Evolutionary conservation across 169 alveolate genomes (phyloP).

Genomic region (Eimeria tenella): DNA sequence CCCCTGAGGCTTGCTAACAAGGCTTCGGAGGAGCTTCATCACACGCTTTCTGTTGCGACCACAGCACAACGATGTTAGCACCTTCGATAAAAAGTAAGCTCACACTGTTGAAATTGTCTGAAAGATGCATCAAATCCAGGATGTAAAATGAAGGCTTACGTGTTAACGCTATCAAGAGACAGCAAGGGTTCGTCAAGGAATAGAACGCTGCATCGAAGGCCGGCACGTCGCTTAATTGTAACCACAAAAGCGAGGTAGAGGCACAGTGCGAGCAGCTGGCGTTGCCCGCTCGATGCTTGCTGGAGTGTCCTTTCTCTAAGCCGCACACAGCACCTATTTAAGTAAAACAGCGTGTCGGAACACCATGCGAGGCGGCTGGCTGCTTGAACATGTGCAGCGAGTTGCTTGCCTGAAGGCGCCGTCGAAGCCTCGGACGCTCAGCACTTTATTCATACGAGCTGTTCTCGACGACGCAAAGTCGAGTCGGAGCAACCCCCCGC

Average conservation of each 20-base stretch:
- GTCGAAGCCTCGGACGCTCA: conserved; percentile 65
- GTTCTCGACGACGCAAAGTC: conserved; percentile 65
- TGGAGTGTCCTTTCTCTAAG: conserved; percentile 62
- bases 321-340: background rate
- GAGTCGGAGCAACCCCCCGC: conserved; percentile 67
- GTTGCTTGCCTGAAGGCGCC: conserved; percentile 72
- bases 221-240: conserved; percentile 59
- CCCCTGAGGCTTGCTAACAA: conserved; percentile 32
- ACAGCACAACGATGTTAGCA: too few relatives aligned
- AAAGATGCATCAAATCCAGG: background rate
- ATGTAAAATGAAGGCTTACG: background rate
- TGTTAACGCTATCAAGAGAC: conserved; percentile 51
- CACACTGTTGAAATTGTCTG: too few relatives aligned
- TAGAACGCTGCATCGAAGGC: conserved; percentile 55
- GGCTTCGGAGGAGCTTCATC: conserved; percentile 45
- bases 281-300: conserved; percentile 70
- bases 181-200: conserved; percentile 61
- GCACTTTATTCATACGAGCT: conserved; percentile 46
- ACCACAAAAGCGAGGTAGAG: conserved; percentile 61
- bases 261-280: conserved; percentile 61
- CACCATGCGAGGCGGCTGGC: background rate
- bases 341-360: background rate
- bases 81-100: too few relatives aligned
- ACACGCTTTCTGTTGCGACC: conserved; percentile 32
- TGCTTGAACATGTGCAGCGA: background rate